Evolutionary conservation across 306 rosid genomes (phyloP), one percentile per base, ranked within the genome.

Genomic region (Quercus cerris): DNA sequence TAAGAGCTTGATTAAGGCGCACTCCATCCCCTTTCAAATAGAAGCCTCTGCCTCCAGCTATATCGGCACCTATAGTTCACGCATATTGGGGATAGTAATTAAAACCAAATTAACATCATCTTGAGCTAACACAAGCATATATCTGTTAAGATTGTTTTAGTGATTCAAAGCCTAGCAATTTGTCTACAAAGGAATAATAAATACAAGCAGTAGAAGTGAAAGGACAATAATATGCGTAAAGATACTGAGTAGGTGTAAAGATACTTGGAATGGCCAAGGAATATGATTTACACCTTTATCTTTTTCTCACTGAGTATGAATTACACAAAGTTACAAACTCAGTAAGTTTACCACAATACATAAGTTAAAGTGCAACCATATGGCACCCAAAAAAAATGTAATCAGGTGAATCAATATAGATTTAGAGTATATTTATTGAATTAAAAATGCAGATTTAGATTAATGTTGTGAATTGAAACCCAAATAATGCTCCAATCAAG

Each of bases 1-100:
- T 96, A 19, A 96, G 85, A 81, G 99, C 99, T 88, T 87, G 98
- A 82, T 95, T 96, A 71, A 96, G 98, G 75, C 87, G 94, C 61
- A 96, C 97, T 28, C 99, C 98, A 68, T 80, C 98, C 76, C 97
- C 99, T 75, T 90, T 93, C 70, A 96, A 92, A 86, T 93, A 93
- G 87, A 73, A 96, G 64, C 99, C 99, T 91, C 99, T 91, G 70
- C 91, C 98, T 74, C 99, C 99, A 68, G 99, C 99, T 20, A 93
- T 75, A 38, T 96, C 90, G 81, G 98, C 76, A 74, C 99, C 99
- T 95, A 80, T 33, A 82, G 81, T 71, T 70, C 55, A 81, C 77
- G 31, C 67, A 82, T 58, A 44, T 15, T 49, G 75, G 70, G 28
- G 77, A 63, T 14, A 71, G 46, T 49, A 56, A 72, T 56, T 28